phyloP scores from a whole-genome alignment of 2,329 filamentous ascomycete species.

The Neofusicoccum laricinum region DNA sequence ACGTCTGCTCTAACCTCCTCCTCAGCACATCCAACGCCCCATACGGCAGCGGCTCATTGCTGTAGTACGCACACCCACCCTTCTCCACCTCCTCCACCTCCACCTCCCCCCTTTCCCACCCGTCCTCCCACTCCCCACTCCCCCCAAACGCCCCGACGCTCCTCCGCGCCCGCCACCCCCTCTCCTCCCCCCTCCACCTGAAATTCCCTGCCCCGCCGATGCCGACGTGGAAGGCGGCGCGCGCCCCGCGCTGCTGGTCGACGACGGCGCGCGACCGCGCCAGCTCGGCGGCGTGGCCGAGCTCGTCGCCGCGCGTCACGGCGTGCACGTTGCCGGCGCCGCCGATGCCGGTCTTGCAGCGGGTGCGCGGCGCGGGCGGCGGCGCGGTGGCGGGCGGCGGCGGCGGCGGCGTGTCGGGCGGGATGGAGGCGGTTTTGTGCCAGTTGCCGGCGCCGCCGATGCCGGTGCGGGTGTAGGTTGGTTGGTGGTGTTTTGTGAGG shows the following conservation, averaged over 20 bases:
- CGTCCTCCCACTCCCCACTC: neutral
- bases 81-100: neutral
- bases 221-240: conserved; percentile 13
- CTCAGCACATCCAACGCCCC: conserved; percentile 23
- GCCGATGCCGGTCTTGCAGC: conserved; percentile 21
- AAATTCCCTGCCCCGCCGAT: conserved; percentile 26
- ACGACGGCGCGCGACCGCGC: conserved; percentile 5
- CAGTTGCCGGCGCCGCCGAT: conserved; percentile 26
- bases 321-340: conserved; percentile 22
- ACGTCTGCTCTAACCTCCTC: conserved; percentile 19
- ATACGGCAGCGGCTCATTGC: conserved; percentile 19
- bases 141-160: neutral
- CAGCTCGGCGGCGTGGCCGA: conserved; percentile 15
- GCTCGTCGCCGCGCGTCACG: neutral
- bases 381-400: neutral
- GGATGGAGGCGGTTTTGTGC: conserved; percentile 20
- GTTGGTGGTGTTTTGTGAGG: neutral
- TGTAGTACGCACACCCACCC: neutral
- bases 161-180: neutral
- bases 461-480: conserved; percentile 22
- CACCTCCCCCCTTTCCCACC: neutral
- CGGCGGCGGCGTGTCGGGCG: conserved; percentile 2
- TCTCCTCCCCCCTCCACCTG: neutral
- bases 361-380: neutral
- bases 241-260: neutral